Conservation (phyloP, 345 rosid genomes). For the Eucalyptus caleyi region DNA sequence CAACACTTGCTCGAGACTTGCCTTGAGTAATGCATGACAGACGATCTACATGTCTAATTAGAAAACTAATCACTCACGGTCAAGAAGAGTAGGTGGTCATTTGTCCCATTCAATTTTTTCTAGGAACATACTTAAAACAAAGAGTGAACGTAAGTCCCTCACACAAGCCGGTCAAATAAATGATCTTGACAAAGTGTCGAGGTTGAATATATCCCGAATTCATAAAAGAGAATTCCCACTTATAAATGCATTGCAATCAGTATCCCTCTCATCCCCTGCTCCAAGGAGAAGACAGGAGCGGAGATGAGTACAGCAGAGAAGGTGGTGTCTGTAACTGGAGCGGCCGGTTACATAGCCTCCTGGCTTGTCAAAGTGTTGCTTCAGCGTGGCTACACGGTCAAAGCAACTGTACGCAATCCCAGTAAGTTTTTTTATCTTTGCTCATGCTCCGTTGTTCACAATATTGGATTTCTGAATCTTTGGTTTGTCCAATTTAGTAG, state of each 20-base stretch:
- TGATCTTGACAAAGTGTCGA: background rate
- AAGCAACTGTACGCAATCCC: conserved; percentile 6
- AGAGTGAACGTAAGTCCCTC: background rate
- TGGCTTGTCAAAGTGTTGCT: conserved; percentile 3
- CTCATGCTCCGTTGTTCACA: background rate
- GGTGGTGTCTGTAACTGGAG: background rate
- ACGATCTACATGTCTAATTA: background rate
- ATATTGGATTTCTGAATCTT: background rate
- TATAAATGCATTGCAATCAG: background rate
- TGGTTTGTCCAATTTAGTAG: background rate
- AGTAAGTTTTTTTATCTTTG: background rate
- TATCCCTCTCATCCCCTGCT: background rate
- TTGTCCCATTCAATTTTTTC: background rate
- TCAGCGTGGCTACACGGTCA: background rate
- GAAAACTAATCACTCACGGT: background rate
- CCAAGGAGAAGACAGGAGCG: background rate
- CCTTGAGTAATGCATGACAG: background rate
- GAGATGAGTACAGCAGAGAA: background rate
- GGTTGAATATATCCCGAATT: background rate
- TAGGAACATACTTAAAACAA: background rate
- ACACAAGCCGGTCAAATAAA: background rate
- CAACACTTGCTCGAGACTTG: background rate
- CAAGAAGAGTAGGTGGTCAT: background rate
- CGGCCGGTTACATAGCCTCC: background rate
- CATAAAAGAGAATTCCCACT: background rate